A percentile compares a stretch with the other conserved stretches of the same genome.
These are phyloP conservation scores for Aspergillus novofumigatus DNA, from an alignment of 2,329 filamentous ascomycete species.

Conservation along the genomic window DNA sequence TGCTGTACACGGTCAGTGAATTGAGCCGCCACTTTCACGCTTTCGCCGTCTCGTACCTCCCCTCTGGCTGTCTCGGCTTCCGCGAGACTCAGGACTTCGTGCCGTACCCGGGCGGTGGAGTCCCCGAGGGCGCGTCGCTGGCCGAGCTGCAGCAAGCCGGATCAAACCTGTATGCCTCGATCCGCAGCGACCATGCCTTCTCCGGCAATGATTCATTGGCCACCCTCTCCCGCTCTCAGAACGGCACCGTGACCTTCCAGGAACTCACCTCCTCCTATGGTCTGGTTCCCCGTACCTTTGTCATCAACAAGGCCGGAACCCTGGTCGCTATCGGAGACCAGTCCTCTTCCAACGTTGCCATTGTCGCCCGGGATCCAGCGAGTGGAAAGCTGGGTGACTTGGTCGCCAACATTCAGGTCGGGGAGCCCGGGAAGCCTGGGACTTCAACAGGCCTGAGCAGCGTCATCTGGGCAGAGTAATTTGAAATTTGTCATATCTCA, in stretches of 20 bases:
- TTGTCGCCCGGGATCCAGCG: constrained; percentile 57
- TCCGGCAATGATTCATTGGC: constrained; percentile 27
- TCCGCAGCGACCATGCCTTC: constrained; percentile 29
- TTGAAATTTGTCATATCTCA: no score
- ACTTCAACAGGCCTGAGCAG: constrained; percentile 31
- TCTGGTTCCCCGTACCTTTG: constrained; percentile 62
- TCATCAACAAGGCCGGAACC: constrained; percentile 60
- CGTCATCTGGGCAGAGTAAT: constrained; percentile 32
- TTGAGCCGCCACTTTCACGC: constrained; percentile 50
- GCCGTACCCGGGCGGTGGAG: constrained; percentile 21
- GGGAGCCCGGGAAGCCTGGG: constrained; percentile 23
- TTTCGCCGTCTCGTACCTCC: constrained; percentile 37
- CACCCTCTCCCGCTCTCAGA: constrained; percentile 44
- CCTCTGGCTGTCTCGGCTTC: constrained; percentile 25
- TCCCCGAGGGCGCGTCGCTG: constrained; percentile 26
- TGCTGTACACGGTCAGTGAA: constrained; percentile 53
- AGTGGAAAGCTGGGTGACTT: constrained; percentile 55
- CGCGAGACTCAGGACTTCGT: constrained; percentile 19
- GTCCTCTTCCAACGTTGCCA: constrained; percentile 54
- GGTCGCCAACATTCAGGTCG: constrained; percentile 29
- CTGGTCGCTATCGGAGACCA: constrained; percentile 65
- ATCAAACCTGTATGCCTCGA: constrained; percentile 27
- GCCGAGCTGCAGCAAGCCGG: constrained; percentile 23
- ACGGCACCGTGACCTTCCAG: constrained; percentile 55
- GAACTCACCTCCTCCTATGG: constrained; percentile 63